Conservation (phyloP, 192 early-diverging fungal genomes). For the Gonapodya sp. region DNA sequence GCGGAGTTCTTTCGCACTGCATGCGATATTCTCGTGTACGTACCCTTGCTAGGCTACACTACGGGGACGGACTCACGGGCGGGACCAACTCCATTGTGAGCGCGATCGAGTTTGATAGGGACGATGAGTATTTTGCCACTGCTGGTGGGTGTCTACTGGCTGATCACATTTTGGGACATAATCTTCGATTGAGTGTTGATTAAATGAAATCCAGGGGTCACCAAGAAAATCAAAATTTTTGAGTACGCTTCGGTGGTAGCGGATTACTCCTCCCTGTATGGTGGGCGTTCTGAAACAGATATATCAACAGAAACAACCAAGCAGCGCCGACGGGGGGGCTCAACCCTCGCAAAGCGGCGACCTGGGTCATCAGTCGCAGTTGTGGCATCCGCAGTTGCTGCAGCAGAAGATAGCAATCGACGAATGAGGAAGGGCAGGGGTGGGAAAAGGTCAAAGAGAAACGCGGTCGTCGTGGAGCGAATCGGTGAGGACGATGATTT, state of each 20-base stretch:
- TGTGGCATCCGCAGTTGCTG: constrained; percentile 13
- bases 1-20: neutral
- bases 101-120: constrained; percentile 87
- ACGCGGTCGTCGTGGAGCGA: neutral
- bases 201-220: constrained; percentile 75
- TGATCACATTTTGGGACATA: neutral
- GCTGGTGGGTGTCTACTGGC: constrained; percentile 24
- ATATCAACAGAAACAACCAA: neutral
- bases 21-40: constrained; percentile 23
- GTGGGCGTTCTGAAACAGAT: neutral
- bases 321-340: neutral
- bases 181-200: neutral
- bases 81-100: constrained; percentile 73
- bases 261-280: neutral
- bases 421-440: neutral
- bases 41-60: constrained; percentile 68
- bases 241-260: constrained; percentile 47
- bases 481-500: neutral
- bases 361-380: neutral
- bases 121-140: constrained; percentile 88
- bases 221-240: constrained; percentile 86
- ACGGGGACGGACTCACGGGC: constrained; percentile 54
- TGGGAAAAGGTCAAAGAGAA: neutral
- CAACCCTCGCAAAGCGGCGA: neutral
- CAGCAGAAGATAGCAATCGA: constrained; percentile 5